phyloP scores from a whole-genome alignment of 139 green algal genomes.

The Spirogloea muscicola region DNA sequence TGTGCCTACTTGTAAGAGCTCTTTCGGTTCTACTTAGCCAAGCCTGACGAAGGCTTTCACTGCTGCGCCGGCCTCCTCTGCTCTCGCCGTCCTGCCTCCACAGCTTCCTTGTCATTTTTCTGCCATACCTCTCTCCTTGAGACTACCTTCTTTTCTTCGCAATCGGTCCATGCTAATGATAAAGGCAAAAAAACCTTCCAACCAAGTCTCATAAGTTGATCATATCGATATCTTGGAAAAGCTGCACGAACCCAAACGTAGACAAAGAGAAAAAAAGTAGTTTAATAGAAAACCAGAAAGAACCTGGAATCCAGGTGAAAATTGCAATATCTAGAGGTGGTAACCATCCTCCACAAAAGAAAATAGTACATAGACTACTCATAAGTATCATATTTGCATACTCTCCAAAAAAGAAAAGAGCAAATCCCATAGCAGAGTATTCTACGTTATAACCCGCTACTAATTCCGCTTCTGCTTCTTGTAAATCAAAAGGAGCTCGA shows the following conservation, averaged over 20 bases:
- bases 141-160: too few species aligned
- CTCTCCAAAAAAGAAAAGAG: too few species aligned
- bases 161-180: slow-evolving; percentile 60
- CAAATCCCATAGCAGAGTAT: too few species aligned
- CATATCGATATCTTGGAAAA: slow-evolving; percentile 70
- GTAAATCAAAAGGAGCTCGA: slow-evolving; percentile 71
- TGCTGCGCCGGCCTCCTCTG: too few species aligned
- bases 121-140: too few species aligned
- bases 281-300: slow-evolving; percentile 63
- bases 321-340: slow-evolving; percentile 49
- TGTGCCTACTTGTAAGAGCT: too few species aligned
- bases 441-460: too few species aligned
- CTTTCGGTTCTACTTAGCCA: too few species aligned
- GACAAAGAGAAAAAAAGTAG: slow-evolving; percentile 60
- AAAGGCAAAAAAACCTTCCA: slow-evolving; percentile 69
- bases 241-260: slow-evolving; percentile 69
- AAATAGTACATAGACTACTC: slow-evolving; percentile 61
- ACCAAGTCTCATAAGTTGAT: slow-evolving; percentile 68
- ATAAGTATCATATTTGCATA: slow-evolving; percentile 70
- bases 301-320: slow-evolving; percentile 56
- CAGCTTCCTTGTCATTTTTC: too few species aligned
- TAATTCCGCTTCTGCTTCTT: slow-evolving; percentile 66
- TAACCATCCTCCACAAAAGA: slow-evolving; percentile 68
- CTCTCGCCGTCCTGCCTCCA: too few species aligned
- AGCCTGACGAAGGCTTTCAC: too few species aligned